Conservation (phyloP, 163 green algal species). For the Coccomyxa subellipsoidea region DNA sequence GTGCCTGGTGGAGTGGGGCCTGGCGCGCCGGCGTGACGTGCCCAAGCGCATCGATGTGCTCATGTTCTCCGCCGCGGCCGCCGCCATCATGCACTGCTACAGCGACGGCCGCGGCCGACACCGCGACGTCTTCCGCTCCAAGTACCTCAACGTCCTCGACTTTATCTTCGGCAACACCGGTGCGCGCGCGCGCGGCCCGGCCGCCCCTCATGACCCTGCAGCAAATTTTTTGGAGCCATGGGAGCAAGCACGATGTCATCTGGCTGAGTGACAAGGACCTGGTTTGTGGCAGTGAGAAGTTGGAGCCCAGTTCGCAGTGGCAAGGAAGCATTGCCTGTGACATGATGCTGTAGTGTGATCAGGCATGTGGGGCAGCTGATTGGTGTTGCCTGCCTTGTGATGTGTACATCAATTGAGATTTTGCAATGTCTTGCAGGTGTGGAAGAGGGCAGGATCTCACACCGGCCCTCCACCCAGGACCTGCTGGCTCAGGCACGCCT, state of each 20-base stretch:
- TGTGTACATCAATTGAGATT: no score
- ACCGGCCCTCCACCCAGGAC: constrained; percentile 64
- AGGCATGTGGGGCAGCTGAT: no score
- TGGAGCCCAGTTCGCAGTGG: no score
- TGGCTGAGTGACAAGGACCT: no score
- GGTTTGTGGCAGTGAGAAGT: no score
- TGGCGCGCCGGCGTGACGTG: constrained; percentile 2
- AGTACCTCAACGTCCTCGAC: constrained; percentile 93
- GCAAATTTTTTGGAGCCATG: no score
- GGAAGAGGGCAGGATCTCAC: constrained; percentile 50
- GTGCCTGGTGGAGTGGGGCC: constrained; percentile 27
- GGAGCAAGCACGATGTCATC: no score
- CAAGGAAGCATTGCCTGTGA: no score
- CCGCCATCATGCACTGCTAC: constrained; percentile 94
- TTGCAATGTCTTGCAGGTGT: constrained; percentile 39
- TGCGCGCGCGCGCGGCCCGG: constrained; percentile 11
- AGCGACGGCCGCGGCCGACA: constrained; percentile 50
- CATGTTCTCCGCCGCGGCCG: constrained; percentile 72
- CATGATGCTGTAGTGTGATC: no score
- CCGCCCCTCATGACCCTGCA: background rate
- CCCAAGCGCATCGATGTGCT: constrained; percentile 69
- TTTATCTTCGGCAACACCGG: constrained; percentile 81
- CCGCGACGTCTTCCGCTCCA: constrained; percentile 57
- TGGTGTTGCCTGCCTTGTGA: no score
- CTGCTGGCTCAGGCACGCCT: constrained; percentile 29